Base-by-base conservation (phyloP, 257 asterid genomes). In the Salvia rosmarinus region DNA sequence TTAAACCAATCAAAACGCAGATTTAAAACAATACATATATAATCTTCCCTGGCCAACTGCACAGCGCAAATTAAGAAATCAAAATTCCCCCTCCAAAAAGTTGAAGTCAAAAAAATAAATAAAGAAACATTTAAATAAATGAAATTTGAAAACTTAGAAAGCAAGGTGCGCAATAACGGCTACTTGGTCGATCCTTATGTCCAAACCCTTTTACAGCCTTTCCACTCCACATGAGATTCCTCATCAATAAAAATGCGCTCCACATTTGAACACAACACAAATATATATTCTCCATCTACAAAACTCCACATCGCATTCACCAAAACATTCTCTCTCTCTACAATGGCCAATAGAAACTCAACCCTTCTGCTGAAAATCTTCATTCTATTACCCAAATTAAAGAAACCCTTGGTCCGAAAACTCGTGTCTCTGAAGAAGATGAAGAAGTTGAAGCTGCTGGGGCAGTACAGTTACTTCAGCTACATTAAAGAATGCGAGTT, bases 401-500 rank as follows among this genome's bases (percentile, higher is more conserved):
- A 78, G 66, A 83, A 76, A 59, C 88, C 91, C 73, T 70, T 79
- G 0, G 32, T 77, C 47, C 74, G 78, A 11, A 80, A 77, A 3
- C 67, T 87, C 23, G 40, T 67, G 42, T 77, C 76, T 5, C 71
- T 83, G 59, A 85, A 71, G 78, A 83, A 70, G 30, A 50, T 57
- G 40, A 79, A 80, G 68, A 80, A 59, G 50, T 0, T 75, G 70
- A 83, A 73, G 78, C 81, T 74, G 57, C 21, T 67, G 5, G 75
- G 67, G 75, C 82, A 73, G 50, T 79, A 83, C 65, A 82, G 72
- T 11, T 75, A 77, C 16, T 83, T 79, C 44, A 65, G 78, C 60
- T 85, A 86, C 14, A 76, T 77, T 35, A 85, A 80, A 71, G 97
- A 89, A 6, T 88, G 85, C 44, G 82, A 90, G 61, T 88, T 82